Percentiles rank a stretch among this genome's conserved stretches.
phyloP scores from a whole-genome alignment of 805 yeast genomes.

The Wickerhamiella kazuoi region DNA sequence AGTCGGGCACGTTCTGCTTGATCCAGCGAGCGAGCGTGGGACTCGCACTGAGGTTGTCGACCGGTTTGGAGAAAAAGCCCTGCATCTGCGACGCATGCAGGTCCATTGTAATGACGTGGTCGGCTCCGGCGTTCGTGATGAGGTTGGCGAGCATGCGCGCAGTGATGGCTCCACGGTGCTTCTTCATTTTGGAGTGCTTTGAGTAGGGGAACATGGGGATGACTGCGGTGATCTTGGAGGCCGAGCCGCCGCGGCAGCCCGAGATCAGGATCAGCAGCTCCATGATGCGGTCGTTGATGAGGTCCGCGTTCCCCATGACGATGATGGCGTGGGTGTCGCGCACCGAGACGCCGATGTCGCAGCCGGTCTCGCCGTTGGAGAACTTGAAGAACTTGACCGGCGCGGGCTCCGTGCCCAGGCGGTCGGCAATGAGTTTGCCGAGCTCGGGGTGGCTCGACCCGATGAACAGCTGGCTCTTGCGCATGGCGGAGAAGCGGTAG shows the following conservation, averaged over 20 bases:
- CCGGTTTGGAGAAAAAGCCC: constrained; percentile 94
- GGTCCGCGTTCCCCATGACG: constrained; percentile 79
- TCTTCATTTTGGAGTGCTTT: constrained; percentile 94
- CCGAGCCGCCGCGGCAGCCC: constrained; percentile 96
- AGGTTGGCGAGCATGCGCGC: constrained; percentile 94
- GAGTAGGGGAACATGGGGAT: constrained; percentile 96
- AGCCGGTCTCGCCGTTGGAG: constrained; percentile 95
- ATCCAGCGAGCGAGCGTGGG: constrained; percentile 96
- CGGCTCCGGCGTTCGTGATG: constrained; percentile 96
- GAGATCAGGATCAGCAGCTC: constrained; percentile 81
- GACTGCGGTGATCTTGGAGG: constrained; percentile 92
- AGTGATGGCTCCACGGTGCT: constrained; percentile 96
- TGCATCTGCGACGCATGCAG: constrained; percentile 96
- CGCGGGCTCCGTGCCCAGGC: constrained; percentile 84
- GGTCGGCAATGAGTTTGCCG: constrained; percentile 76
- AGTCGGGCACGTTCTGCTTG: constrained; percentile 70
- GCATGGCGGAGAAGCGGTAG: too few relatives aligned
- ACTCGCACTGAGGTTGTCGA: constrained; percentile 89
- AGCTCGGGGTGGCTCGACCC: constrained; percentile 94
- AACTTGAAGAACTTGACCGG: constrained; percentile 82
- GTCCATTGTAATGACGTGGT: constrained; percentile 96
- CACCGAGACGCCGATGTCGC: constrained; percentile 84
- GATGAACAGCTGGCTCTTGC: constrained; percentile 91
- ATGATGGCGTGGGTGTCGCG: constrained; percentile 95
- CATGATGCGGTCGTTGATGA: constrained; percentile 85